phyloP scores from a whole-genome alignment of 73 alveolate genomes.

The Blepharisma stoltei region DNA sequence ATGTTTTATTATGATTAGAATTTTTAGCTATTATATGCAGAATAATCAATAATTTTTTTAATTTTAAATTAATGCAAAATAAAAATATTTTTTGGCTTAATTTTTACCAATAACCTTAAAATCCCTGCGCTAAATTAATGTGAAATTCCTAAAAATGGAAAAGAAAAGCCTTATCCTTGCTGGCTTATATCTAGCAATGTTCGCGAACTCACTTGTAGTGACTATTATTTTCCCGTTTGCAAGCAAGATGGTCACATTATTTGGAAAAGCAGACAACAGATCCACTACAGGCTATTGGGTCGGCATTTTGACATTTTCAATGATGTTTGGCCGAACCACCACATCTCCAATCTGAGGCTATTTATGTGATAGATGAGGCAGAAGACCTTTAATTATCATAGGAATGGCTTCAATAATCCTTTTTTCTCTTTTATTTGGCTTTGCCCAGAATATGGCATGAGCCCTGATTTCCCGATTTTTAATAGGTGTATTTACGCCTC shows the following conservation, averaged over 20 bases:
- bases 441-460: not conserved
- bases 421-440: slow-evolving; percentile 1
- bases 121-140: not conserved
- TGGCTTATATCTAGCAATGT: slow-evolving; percentile 8
- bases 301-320: slow-evolving; percentile 13
- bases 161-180: not conserved
- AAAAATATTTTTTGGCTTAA: too few relatives aligned
- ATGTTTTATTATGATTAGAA: too few relatives aligned
- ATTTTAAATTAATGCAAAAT: too few relatives aligned
- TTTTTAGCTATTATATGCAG: too few relatives aligned
- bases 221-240: slow-evolving; percentile 15
- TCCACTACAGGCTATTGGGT: slow-evolving; percentile 27
- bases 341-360: not conserved
- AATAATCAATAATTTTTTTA: too few relatives aligned
- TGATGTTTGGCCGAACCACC: slow-evolving; percentile 1
- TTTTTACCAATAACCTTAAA: not conserved
- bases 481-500: slow-evolving; percentile 6
- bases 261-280: not conserved
- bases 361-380: not conserved
- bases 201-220: not conserved
- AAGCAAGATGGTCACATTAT: slow-evolving; percentile 11
- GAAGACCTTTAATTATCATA: not conserved
- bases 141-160: not conserved
- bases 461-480: slow-evolving; percentile 1
- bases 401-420: not conserved